Evolutionary conservation across 768 basidiomycete species (phyloP).

Genomic region (Rhizopogon rudus): DNA sequence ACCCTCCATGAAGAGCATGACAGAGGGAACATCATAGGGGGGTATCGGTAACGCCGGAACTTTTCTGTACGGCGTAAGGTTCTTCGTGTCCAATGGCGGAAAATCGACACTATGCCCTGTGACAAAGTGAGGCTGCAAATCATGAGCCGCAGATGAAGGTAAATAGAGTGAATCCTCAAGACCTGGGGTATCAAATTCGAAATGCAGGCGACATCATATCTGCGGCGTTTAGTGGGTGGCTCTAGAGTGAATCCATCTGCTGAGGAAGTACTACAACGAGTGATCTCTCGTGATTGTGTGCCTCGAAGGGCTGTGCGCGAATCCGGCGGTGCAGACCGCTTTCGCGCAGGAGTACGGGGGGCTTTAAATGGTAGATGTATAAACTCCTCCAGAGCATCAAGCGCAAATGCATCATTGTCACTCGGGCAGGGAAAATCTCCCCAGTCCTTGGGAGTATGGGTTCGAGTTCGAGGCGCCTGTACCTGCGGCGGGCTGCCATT

Average conservation of each 20-base stretch:
- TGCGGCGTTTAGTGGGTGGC: conserved; percentile 26
- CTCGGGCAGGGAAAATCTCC: conserved; percentile 18
- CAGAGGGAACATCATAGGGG: conserved; percentile 29
- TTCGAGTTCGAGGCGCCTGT: neutral
- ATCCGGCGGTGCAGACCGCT: neutral
- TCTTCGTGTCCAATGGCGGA: conserved; percentile 14
- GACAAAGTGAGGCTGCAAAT: conserved; percentile 20
- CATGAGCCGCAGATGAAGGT: conserved; percentile 8
- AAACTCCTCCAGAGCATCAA: conserved; percentile 42
- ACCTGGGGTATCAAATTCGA: conserved; percentile 43
- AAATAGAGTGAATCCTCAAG: conserved; percentile 9
- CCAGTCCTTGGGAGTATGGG: conserved; percentile 34
- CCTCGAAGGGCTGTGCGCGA: neutral
- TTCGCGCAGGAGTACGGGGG: neutral
- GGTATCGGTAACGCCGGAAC: conserved; percentile 31
- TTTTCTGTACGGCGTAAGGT: conserved; percentile 30
- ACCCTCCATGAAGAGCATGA: conserved; percentile 19
- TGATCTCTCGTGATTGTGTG: conserved; percentile 5
- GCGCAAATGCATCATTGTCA: conserved; percentile 31
- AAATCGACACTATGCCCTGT: conserved; percentile 11
- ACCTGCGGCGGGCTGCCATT: conserved; percentile 12
- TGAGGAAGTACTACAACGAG: neutral
- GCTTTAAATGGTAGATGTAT: neutral
- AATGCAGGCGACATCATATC: conserved; percentile 31
- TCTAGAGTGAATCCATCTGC: neutral